Conservation (phyloP, 768 basidiomycete genomes). For the Tephrocybe sp. region DNA sequence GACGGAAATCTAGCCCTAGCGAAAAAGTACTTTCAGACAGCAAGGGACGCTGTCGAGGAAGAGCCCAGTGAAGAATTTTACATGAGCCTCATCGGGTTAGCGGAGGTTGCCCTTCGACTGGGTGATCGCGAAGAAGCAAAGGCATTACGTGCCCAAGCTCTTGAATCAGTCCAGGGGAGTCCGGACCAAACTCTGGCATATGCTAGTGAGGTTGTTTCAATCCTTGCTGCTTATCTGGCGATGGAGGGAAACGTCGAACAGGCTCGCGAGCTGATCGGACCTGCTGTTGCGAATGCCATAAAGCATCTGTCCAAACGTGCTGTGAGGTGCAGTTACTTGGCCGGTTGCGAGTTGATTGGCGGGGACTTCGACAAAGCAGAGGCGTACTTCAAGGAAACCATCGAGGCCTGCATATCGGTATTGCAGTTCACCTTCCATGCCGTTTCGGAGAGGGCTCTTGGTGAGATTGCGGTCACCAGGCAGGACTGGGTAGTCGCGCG, state of each 20-base stretch:
- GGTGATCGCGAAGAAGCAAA: neutral
- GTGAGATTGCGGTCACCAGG: neutral
- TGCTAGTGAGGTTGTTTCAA: neutral
- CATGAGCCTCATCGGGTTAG: neutral
- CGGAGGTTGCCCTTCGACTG: conserved; percentile 3
- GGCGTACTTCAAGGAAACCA: neutral
- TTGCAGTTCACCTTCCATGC: neutral
- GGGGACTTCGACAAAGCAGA: neutral
- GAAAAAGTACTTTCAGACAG: conserved; percentile 1
- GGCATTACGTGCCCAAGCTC: neutral
- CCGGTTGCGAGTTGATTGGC: conserved; percentile 2
- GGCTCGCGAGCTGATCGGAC: neutral
- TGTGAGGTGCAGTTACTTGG: neutral
- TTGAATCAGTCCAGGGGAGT: neutral
- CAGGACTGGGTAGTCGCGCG: neutral
- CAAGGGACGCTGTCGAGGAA: neutral
- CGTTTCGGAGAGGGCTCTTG: neutral
- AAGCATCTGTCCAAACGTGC: neutral
- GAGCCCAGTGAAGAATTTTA: neutral
- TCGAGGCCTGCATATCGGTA: neutral
- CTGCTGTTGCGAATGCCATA: neutral
- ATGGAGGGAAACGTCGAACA: conserved; percentile 2
- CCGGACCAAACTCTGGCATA: neutral
- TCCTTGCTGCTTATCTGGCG: conserved; percentile 1
- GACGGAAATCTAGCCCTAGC: neutral